Base-by-base conservation (phyloP, 208 protist species). In the Phytomonas sp. region DNA sequence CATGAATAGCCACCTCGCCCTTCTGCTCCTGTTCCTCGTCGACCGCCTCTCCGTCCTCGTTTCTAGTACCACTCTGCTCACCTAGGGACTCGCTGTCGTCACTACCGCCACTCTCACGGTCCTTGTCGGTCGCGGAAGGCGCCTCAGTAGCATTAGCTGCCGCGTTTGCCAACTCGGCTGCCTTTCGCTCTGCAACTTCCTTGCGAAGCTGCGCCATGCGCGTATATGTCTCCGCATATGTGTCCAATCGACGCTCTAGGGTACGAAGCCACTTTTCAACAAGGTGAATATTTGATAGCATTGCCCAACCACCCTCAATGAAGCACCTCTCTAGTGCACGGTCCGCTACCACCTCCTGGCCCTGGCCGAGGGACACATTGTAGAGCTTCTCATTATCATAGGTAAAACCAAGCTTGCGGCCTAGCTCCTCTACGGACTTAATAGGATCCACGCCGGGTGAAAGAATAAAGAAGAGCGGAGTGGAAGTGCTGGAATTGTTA, bases 391-490 rank as follows among this genome's bases (percentile, higher is more conserved):
- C 95, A 34, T 96, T 97, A 73, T 98, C 95, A 68, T 96, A 94
- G 34, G 96, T 97, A 76, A 92, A 98, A 31, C 96, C 97, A 31
- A 98, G 68, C 76, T 98, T 97, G 61, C 91, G 85, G 37, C 97
- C 98, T 6, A 99, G 86, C 62, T 90, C 83, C 75, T 99, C 97
- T 33, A 98, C 87, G 59, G 93, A 81, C 70, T 96, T 94, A 62
- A 99, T 89, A 13, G 98, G 98, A 77, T 99, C 98, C 30, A 99
- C 97, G 83, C 98, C 98, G 62, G 98, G 95, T 6, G 98, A 99
- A 51, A 99, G 89, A 66, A 99, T 99, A 83, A 99, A 99, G 94
- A 99, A 99, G 31, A 99, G 83, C 40, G 98, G 97, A 36, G 97
- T 99, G 29, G 84, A 91, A 4, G 92, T 87, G 62, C 83, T 94